A percentile compares a stretch with the other conserved stretches of the same genome.
Evolutionary conservation across 257 asterid species (phyloP).

Genomic region (Lycium barbarum): DNA sequence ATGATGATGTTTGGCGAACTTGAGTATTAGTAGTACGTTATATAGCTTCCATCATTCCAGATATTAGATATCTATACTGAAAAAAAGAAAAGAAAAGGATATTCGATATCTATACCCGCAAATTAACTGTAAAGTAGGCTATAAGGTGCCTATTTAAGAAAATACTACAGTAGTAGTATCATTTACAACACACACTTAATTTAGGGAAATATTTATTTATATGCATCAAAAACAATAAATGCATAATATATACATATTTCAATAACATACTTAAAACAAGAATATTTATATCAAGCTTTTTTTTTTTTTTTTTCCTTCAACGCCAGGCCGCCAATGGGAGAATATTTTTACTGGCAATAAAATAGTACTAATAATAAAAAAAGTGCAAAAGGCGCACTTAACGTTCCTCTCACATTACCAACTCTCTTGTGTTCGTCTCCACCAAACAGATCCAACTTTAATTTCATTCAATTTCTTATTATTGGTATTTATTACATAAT

Average conservation of each 20-base stretch:
- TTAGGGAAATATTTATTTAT: background rate
- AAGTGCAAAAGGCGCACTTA: background rate
- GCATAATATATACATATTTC: background rate
- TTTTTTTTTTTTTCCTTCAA: background rate
- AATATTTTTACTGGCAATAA: background rate
- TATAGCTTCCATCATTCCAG: background rate
- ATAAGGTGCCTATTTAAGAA: background rate
- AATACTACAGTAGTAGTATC: background rate
- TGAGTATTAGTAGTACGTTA: background rate
- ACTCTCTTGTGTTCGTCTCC: background rate
- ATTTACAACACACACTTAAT: background rate
- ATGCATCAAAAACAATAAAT: background rate
- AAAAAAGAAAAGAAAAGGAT: too few species aligned
- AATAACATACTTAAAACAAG: too few species aligned
- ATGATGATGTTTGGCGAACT: too few species aligned
- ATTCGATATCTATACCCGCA: too few species aligned
- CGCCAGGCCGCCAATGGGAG: background rate
- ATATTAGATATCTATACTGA: background rate
- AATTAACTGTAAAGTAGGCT: background rate
- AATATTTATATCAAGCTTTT: background rate
- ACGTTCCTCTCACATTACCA: background rate
- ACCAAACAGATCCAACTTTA: background rate
- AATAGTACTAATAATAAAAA: background rate
- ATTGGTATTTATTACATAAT: background rate
- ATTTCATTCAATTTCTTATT: background rate